Percentiles rank a stretch among this genome's conserved stretches.
These are phyloP conservation scores for Alloteropsis semialata DNA, from an alignment of 176 grass and related monocot species.

Conservation along the genomic window DNA sequence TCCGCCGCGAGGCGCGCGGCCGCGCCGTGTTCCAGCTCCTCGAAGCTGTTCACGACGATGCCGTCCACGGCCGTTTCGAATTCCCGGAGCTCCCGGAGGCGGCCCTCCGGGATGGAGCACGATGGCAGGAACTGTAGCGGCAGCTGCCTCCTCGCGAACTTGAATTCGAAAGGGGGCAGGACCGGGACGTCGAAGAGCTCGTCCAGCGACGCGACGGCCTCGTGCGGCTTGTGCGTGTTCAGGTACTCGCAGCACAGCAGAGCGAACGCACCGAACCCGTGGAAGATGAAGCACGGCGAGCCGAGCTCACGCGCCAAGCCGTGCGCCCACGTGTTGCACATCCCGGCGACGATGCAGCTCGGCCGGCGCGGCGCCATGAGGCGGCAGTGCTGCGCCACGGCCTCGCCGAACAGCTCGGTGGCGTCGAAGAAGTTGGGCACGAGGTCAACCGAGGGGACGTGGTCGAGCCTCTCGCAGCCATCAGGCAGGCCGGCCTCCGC, in stretches of 20 bases:
- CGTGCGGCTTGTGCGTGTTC: conserved; percentile 35
- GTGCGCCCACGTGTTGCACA: conserved; percentile 50
- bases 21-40: conserved; percentile 43
- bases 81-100: neutral
- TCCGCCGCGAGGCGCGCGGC: conserved; percentile 18
- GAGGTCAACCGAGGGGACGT: neutral
- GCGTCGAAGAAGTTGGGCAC: conserved; percentile 38
- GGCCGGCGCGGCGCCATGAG: neutral
- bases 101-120: neutral
- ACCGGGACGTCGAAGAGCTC: conserved; percentile 38
- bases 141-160: conserved; percentile 39
- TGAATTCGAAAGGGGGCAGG: conserved; percentile 34
- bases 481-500: conserved; percentile 45
- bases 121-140: conserved; percentile 40
- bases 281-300: conserved; percentile 43
- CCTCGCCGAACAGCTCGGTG: conserved; percentile 13
- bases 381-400: conserved; percentile 29
- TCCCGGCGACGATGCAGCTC: conserved; percentile 51
- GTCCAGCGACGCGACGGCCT: conserved; percentile 10
- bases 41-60: conserved; percentile 64
- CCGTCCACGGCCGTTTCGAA: conserved; percentile 54
- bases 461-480: conserved; percentile 51
- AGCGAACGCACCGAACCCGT: conserved; percentile 46
- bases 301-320: conserved; percentile 43
- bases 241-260: conserved; percentile 41